Conservation (phyloP, 441 rosid genomes). For the Arabidopsis hybrid region DNA sequence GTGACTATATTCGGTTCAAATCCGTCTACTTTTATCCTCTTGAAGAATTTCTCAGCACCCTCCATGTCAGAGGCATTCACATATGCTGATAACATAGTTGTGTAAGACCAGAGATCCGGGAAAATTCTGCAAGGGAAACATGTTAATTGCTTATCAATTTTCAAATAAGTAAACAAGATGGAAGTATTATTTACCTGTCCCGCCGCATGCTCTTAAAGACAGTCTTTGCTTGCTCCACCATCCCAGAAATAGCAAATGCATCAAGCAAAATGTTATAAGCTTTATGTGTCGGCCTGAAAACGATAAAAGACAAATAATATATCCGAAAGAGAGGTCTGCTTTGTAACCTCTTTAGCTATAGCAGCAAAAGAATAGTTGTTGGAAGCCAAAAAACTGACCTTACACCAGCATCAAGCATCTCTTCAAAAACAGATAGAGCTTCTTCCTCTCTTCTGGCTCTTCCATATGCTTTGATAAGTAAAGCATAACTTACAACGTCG, state of each 20-base stretch:
- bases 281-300: constrained; percentile 86
- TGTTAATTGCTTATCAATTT: neutral
- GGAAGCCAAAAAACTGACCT: constrained; percentile 54
- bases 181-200: constrained; percentile 65
- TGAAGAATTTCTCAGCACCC: constrained; percentile 87
- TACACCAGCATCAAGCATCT: constrained; percentile 95
- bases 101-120: constrained; percentile 89
- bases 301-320: constrained; percentile 4
- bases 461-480: constrained; percentile 91
- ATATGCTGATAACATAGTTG: constrained; percentile 95
- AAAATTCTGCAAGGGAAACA: constrained; percentile 53
- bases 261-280: constrained; percentile 94
- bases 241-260: constrained; percentile 92
- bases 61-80: constrained; percentile 89
- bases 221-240: constrained; percentile 91
- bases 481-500: constrained; percentile 91
- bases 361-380: neutral
- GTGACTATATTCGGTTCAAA: constrained; percentile 75
- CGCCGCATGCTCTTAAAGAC: constrained; percentile 96
- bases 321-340: constrained; percentile 2
- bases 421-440: constrained; percentile 97
- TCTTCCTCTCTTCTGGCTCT: constrained; percentile 95
- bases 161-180: neutral
- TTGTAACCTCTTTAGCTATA: neutral
- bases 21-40: constrained; percentile 72